phyloP scores from a whole-genome alignment of 805 yeast species.

The Suhomyces sp. region DNA sequence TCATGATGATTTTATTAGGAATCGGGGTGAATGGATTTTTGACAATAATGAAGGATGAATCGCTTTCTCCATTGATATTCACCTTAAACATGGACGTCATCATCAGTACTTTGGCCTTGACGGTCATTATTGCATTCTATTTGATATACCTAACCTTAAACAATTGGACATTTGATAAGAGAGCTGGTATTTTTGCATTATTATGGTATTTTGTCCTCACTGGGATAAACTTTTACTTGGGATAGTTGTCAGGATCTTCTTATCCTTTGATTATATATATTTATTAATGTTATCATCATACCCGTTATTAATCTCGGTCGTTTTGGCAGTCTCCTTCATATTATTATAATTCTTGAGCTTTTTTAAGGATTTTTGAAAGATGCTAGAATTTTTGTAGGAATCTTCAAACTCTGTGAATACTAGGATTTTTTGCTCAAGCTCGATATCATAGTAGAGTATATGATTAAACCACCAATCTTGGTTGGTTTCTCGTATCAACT shows the following conservation, averaged over 20 bases:
- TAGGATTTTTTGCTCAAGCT: slow-evolving; percentile 12
- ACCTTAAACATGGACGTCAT: slow-evolving; percentile 21
- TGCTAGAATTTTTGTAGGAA: slow-evolving; percentile 8
- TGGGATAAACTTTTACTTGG: slow-evolving; percentile 14
- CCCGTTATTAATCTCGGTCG: slow-evolving; percentile 1
- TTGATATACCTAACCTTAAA: slow-evolving; percentile 29
- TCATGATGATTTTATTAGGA: slow-evolving; percentile 47
- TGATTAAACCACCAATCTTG: slow-evolving; percentile 37
- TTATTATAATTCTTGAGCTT: slow-evolving; percentile 1
- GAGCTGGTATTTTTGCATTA: slow-evolving; percentile 24
- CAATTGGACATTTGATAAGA: slow-evolving; percentile 32
- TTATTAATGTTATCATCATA: slow-evolving; percentile 8
- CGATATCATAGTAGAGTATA: slow-evolving; percentile 24
- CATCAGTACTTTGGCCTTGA: slow-evolving; percentile 24
- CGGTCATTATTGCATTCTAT: slow-evolving; percentile 20
- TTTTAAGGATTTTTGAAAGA: slow-evolving; percentile 8
- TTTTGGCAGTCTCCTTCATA: not conserved
- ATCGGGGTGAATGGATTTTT: slow-evolving; percentile 44
- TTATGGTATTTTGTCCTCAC: slow-evolving; percentile 21
- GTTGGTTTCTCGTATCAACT: slow-evolving; percentile 28
- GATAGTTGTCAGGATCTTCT: not conserved
- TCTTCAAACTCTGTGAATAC: slow-evolving; percentile 25
- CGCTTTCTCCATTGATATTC: slow-evolving; percentile 14
- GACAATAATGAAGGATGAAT: slow-evolving; percentile 3
- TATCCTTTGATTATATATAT: not conserved